These are phyloP conservation scores for Areca catechu DNA, from an alignment of 176 grass and related monocot genomes.

Conservation along the genomic window DNA sequence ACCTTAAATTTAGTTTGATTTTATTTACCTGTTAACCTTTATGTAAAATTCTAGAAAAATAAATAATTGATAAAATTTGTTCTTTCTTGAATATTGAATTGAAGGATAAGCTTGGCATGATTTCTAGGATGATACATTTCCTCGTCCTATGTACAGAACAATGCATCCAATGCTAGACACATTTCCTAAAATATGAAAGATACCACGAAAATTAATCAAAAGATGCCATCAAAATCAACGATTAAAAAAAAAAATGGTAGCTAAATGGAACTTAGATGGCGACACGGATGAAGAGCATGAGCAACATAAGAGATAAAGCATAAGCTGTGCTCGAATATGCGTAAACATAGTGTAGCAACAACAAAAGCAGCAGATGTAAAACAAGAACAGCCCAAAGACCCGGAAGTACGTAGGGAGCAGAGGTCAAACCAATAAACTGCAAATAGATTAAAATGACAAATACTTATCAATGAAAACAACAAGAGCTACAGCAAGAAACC, in stretches of 20 bases:
- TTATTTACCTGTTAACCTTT: no score
- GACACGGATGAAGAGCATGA: slow-evolving; percentile 65
- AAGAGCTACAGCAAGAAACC: slow-evolving; percentile 2
- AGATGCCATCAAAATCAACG: no score
- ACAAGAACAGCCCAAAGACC: slow-evolving; percentile 57
- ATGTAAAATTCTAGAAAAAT: no score
- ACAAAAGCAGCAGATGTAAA: slow-evolving; percentile 46
- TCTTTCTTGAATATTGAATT: no score
- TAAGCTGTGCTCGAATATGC: slow-evolving; percentile 60
- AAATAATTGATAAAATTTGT: no score
- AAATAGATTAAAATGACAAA: background rate
- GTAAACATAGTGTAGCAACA: slow-evolving; percentile 49
- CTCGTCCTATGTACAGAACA: slow-evolving; percentile 57
- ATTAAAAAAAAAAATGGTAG: no score
- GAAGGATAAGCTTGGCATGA: no score
- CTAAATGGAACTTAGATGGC: slow-evolving; percentile 57
- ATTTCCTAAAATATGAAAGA: slow-evolving; percentile 4
- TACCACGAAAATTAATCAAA: background rate
- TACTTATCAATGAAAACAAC: background rate
- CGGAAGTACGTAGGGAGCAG: slow-evolving; percentile 49
- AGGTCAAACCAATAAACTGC: slow-evolving; percentile 74
- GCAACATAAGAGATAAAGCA: slow-evolving; percentile 59
- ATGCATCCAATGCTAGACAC: slow-evolving; percentile 46
- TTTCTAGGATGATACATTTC: no score
- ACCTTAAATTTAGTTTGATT: no score